Conservation (phyloP, 441 rosid species). For the Populus hybrid region DNA sequence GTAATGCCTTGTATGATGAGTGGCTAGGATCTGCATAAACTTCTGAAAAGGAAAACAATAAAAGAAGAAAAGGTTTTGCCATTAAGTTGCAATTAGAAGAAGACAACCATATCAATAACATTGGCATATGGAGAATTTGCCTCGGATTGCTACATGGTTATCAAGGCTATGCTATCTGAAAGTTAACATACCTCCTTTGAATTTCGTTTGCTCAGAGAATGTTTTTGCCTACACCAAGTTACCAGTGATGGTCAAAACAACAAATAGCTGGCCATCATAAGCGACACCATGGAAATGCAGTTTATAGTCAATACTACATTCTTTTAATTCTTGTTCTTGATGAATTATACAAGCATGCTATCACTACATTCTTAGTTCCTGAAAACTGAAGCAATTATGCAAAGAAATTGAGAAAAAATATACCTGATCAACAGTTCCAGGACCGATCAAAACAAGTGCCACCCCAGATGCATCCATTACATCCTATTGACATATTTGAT, state of each 20-base stretch:
- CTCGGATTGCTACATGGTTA: neutral
- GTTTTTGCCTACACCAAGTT: slow-evolving; percentile 67
- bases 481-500: slow-evolving; percentile 43
- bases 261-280: neutral
- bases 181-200: slow-evolving; percentile 70
- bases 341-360: neutral
- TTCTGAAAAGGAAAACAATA: slow-evolving; percentile 52
- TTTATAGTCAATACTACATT: neutral
- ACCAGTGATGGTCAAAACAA: slow-evolving; percentile 17
- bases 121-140: neutral
- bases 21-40: slow-evolving; percentile 96
- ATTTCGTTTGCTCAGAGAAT: slow-evolving; percentile 79
- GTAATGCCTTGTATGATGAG: slow-evolving; percentile 69
- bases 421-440: slow-evolving; percentile 88
- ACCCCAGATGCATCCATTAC: slow-evolving; percentile 81
- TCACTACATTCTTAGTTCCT: neutral
- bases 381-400: neutral
- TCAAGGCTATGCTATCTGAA: neutral
- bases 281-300: neutral
- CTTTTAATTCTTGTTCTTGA: neutral
- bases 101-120: neutral
- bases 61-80: slow-evolving; percentile 8
- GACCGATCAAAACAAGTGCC: slow-evolving; percentile 79
- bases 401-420: neutral
- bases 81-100: slow-evolving; percentile 15